Conservation (phyloP, 768 basidiomycete genomes). For the Tephrocybe sp. region DNA sequence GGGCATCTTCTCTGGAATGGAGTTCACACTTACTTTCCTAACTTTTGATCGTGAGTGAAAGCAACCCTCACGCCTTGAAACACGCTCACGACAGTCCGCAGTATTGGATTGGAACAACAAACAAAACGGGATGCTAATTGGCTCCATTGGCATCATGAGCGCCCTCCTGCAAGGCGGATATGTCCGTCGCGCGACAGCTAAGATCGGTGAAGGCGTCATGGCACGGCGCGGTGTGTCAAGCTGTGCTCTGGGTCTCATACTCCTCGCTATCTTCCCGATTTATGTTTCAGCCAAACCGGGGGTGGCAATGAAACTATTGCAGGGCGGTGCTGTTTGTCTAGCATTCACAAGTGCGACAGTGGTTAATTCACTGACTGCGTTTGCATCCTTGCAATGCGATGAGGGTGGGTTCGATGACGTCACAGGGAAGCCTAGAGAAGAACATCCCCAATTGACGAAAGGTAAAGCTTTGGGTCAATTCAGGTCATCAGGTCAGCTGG, state of each 20-base stretch:
- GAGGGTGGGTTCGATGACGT: conserved; percentile 56
- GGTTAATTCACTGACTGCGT: conserved; percentile 89
- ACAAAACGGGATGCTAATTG: conserved; percentile 85
- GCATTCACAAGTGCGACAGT: conserved; percentile 96
- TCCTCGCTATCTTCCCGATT: conserved; percentile 72
- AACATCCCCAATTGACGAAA: conserved; percentile 73
- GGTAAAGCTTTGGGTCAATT: conserved; percentile 85
- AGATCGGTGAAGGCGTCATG: conserved; percentile 79
- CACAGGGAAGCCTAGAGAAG: conserved; percentile 53
- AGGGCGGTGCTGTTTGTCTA: conserved; percentile 77
- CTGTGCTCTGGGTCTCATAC: conserved; percentile 67
- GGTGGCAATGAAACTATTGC: conserved; percentile 53
- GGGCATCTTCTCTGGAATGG: conserved; percentile 89
- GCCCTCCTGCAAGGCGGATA: conserved; percentile 93
- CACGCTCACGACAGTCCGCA: conserved; percentile 25
- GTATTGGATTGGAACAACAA: conserved; percentile 89
- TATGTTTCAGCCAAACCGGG: conserved; percentile 41
- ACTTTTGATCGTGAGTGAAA: conserved; percentile 79
- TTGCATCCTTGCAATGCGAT: conserved; percentile 90
- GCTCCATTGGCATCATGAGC: conserved; percentile 87
- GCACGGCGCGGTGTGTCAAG: conserved; percentile 77
- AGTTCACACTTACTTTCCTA: conserved; percentile 95
- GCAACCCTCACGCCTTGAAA: background rate
- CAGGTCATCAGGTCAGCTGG: conserved; percentile 92
- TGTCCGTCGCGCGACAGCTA: conserved; percentile 78